Base-by-base conservation (phyloP, 192 early-diverging fungal species). In the Backusella psychrophila region DNA sequence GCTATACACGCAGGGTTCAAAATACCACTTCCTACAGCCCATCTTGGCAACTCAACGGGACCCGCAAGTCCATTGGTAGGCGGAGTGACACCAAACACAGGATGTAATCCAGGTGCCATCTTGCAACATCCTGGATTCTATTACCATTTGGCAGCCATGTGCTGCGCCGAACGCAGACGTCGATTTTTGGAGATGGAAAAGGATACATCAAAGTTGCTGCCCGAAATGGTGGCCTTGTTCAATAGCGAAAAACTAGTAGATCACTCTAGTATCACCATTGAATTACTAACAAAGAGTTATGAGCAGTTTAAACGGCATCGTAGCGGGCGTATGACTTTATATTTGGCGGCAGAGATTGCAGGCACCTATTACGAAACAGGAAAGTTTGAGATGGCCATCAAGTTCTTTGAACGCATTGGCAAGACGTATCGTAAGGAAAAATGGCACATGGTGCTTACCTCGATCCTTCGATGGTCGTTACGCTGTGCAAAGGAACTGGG, bases 61-160 rank as follows among this genome's bases (percentile, higher is more conserved):
- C 80, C 72, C 69, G 81, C 41, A 70, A 85, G 67, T 68, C 80
- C 71, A 73, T 59, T 82, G 65, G 75, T 76, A 63, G 23, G n/a
- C 0, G 31, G 65, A 26, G 23, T 26, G 1, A 36, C 80, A 11
- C 80, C 81, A 19, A 69, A 76, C 41, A 82, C 80, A 38, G 83
- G 88, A 8, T 77, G 89, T 23, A 92, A 92, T 78, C 87, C 94
- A 4, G 82, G 85, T 36, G 78, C 88, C 26, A 84, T 95, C 11
- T 82, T 97, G 11, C 95, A 96, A 75, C 94, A 96, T 85, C 90
- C 95, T 38, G 95, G 95, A 12, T 95, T 87, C 75, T 95, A 95
- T 77, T 97, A 94, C 78, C 87, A 93, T 73, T 72, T 88, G 7
- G 89, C 95, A 38, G 94, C 95, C 0, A 84, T 87, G 66, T 92